A percentile compares a stretch with the other conserved stretches of the same genome.
phyloP scores from a whole-genome alignment of 2,329 filamentous ascomycete species.

The Sclerotinia nivalis region DNA sequence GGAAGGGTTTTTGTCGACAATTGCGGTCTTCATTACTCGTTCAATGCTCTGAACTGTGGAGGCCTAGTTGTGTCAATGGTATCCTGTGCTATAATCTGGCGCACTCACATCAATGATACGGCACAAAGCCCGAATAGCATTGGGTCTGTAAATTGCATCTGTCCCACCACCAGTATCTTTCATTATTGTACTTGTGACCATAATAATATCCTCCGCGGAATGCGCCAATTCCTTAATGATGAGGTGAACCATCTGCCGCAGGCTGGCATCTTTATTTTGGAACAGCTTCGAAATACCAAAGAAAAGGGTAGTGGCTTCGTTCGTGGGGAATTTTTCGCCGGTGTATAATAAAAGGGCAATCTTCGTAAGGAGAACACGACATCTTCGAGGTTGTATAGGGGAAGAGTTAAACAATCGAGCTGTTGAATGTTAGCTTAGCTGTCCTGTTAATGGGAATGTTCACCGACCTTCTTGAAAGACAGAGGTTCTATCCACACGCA shows the following conservation, averaged over 20 bases:
- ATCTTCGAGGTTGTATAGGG: conserved; percentile 94
- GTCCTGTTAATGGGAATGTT: conserved; percentile 37
- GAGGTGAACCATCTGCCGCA: conserved; percentile 98
- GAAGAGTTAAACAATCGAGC: conserved; percentile 97
- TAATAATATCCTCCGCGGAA: conserved; percentile 97
- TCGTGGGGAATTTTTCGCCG: conserved; percentile 93
- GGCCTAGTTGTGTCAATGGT: conserved; percentile 55
- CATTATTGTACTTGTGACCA: conserved; percentile 99
- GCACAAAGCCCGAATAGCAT: conserved; percentile 92
- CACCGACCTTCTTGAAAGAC: conserved; percentile 94
- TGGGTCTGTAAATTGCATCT: conserved; percentile 90
- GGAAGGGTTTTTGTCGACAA: conserved; percentile 97
- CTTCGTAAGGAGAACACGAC: conserved; percentile 95
- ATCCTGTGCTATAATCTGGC: conserved; percentile 26
- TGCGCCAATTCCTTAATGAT: conserved; percentile 96
- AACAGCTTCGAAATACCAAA: conserved; percentile 99
- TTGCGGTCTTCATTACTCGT: conserved; percentile 97
- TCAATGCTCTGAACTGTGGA: conserved; percentile 97
- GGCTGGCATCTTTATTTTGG: conserved; percentile 97
- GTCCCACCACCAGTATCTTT: conserved; percentile 97
- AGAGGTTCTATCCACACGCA: conserved; percentile 96
- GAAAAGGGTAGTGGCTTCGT: conserved; percentile 97
- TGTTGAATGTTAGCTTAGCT: conserved; percentile 51
- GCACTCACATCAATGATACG: conserved; percentile 87
- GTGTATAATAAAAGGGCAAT: conserved; percentile 95